Percentiles rank a stretch among this genome's conserved stretches.
Conservation (phyloP, 306 rosid genomes). For the Lablab purpureus region DNA sequence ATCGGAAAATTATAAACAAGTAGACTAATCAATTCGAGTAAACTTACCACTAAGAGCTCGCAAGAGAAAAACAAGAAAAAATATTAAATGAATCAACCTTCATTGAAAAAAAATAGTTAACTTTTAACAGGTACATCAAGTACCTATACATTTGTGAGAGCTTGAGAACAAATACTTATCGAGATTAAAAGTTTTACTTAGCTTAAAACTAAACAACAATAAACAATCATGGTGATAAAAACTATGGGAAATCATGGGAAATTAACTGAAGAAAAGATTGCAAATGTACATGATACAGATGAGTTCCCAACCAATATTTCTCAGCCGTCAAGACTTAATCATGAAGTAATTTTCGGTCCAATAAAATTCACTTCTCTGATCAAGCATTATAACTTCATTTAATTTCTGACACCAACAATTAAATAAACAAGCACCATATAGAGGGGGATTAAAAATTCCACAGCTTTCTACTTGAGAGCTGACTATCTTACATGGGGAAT, state of each 20-base stretch:
- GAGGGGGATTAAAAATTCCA: background rate
- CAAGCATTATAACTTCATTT: no score
- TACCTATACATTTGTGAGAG: background rate
- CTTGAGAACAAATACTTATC: background rate
- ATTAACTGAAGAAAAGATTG: background rate
- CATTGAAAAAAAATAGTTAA: background rate
- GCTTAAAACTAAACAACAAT: no score
- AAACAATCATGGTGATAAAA: no score
- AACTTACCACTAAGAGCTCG: background rate
- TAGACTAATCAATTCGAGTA: background rate
- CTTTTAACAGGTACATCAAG: background rate
- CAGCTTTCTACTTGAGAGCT: constrained; percentile 13
- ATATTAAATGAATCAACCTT: background rate
- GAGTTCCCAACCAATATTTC: background rate
- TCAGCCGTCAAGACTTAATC: no score
- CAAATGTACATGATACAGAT: background rate
- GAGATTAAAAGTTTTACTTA: background rate
- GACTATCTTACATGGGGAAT: constrained; percentile 27
- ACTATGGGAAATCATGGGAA: no score
- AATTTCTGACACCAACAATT: background rate
- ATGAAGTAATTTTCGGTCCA: no score
- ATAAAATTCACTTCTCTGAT: no score
- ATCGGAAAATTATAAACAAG: no score
- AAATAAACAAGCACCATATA: background rate
- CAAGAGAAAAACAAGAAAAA: background rate